These are phyloP conservation scores for Cladosporium sp. DNA, from an alignment of 2,329 filamentous ascomycete genomes.

Conservation along the genomic window DNA sequence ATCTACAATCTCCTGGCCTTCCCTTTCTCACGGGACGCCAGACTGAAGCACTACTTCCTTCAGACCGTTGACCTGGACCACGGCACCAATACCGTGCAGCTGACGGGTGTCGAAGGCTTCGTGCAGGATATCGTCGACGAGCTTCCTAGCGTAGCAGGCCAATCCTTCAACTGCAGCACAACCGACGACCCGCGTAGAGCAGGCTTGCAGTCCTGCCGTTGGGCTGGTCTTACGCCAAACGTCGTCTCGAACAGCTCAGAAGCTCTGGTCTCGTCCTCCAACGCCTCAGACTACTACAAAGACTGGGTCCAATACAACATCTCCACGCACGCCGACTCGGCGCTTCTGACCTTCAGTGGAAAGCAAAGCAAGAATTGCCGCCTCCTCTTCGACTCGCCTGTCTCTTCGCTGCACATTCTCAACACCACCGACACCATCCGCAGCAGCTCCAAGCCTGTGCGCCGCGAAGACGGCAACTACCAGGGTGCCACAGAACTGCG, in stretches of 20 bases:
- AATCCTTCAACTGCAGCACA: slow-evolving; percentile 39
- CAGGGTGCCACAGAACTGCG: slow-evolving; percentile 50
- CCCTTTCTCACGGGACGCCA: slow-evolving; percentile 73
- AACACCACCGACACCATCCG: slow-evolving; percentile 27
- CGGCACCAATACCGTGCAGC: slow-evolving; percentile 61
- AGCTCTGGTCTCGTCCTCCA: not conserved
- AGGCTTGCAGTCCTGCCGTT: slow-evolving; percentile 63
- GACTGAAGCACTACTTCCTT: slow-evolving; percentile 82
- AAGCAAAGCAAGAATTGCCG: slow-evolving; percentile 73
- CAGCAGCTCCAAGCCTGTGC: not conserved
- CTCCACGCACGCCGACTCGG: slow-evolving; percentile 40
- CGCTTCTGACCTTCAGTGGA: slow-evolving; percentile 43
- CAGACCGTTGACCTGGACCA: slow-evolving; percentile 71
- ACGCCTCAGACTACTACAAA: slow-evolving; percentile 15
- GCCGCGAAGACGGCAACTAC: slow-evolving; percentile 55
- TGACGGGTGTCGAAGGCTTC: slow-evolving; percentile 63
- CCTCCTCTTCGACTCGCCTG: slow-evolving; percentile 62
- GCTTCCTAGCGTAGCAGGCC: slow-evolving; percentile 64
- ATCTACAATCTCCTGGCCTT: slow-evolving; percentile 84
- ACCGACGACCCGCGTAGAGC: slow-evolving; percentile 37
- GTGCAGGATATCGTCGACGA: slow-evolving; percentile 59
- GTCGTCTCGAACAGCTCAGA: slow-evolving; percentile 45
- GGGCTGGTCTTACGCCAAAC: slow-evolving; percentile 60
- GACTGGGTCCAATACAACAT: slow-evolving; percentile 63
- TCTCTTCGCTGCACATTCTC: slow-evolving; percentile 58